Evolutionary conservation across 305 asterid species (phyloP).

Genomic region (Fraxinus sp.): DNA sequence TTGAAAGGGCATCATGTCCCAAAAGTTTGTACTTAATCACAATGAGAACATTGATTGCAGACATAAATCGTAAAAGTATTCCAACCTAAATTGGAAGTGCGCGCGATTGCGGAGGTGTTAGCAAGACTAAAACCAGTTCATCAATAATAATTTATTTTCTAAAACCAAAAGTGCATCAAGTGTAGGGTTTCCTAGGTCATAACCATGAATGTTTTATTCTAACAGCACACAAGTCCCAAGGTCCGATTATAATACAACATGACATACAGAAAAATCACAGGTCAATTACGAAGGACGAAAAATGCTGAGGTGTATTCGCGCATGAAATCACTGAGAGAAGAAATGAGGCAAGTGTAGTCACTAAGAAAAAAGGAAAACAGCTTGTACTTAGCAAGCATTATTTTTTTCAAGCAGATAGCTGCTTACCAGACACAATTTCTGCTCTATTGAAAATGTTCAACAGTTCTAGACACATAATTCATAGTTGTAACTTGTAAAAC

Average conservation of each 20-base stretch:
- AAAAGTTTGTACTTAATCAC: not conserved
- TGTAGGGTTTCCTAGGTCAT: not conserved
- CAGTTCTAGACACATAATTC: not conserved
- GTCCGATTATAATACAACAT: not conserved
- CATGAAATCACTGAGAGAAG: not conserved
- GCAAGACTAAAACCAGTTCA: not conserved
- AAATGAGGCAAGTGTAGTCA: not conserved
- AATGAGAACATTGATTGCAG: not conserved
- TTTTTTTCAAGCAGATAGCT: not conserved
- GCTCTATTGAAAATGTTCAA: not conserved
- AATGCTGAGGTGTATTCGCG: not conserved
- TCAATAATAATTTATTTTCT: not conserved
- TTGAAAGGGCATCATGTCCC: slow-evolving; percentile 6
- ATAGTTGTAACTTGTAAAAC: not conserved
- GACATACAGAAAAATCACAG: not conserved
- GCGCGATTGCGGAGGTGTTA: not conserved
- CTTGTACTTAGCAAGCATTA: not conserved
- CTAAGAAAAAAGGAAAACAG: not conserved
- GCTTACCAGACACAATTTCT: not conserved
- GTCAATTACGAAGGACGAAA: not conserved
- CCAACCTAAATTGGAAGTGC: not conserved
- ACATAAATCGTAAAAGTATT: not conserved
- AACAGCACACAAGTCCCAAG: not conserved
- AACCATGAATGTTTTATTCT: not conserved
- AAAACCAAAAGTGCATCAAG: slow-evolving; percentile 3